phyloP scores from a whole-genome alignment of 202 grass and related monocot genomes.

The Musa balbisiana region DNA sequence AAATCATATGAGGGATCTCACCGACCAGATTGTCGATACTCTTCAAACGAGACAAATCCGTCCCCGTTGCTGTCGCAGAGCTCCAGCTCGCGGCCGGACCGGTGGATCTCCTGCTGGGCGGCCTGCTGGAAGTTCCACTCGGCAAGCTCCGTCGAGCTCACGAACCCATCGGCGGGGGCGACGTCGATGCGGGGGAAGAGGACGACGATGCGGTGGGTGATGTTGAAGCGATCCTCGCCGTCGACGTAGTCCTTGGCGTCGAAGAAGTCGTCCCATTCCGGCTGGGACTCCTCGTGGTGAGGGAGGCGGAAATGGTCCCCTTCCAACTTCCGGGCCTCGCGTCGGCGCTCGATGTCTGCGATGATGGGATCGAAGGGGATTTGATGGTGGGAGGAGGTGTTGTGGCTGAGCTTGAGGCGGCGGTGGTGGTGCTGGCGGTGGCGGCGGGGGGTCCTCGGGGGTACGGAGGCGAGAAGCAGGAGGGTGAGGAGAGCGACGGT shows the following conservation, averaged over 20 bases:
- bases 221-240: slow-evolving; percentile 67
- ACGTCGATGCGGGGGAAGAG: slow-evolving; percentile 81
- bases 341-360: slow-evolving; percentile 53
- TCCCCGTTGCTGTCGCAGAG: slow-evolving; percentile 69
- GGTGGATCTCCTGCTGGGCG: slow-evolving; percentile 43
- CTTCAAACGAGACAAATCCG: slow-evolving; percentile 52
- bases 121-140: slow-evolving; percentile 68
- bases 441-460: slow-evolving; percentile 24
- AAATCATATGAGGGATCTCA: background rate
- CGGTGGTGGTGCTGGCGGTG: slow-evolving; percentile 39
- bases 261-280: slow-evolving; percentile 77
- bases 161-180: slow-evolving; percentile 43
- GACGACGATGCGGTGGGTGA: slow-evolving; percentile 50
- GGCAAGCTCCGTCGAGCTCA: slow-evolving; percentile 55
- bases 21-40: slow-evolving; percentile 40
- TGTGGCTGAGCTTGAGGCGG: slow-evolving; percentile 62
- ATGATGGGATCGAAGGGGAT: slow-evolving; percentile 68
- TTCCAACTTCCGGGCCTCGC: slow-evolving; percentile 83
- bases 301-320: slow-evolving; percentile 48
- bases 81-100: slow-evolving; percentile 58
- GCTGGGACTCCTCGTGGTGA: slow-evolving; percentile 38
- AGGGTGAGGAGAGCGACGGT: slow-evolving; percentile 40
- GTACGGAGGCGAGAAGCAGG: slow-evolving; percentile 42
- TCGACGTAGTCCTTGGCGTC: slow-evolving; percentile 60
- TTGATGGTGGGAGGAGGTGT: slow-evolving; percentile 9